These are phyloP conservation scores for Alternaria sp. DNA, from an alignment of 2,329 filamentous ascomycete genomes.

Conservation along the genomic window DNA sequence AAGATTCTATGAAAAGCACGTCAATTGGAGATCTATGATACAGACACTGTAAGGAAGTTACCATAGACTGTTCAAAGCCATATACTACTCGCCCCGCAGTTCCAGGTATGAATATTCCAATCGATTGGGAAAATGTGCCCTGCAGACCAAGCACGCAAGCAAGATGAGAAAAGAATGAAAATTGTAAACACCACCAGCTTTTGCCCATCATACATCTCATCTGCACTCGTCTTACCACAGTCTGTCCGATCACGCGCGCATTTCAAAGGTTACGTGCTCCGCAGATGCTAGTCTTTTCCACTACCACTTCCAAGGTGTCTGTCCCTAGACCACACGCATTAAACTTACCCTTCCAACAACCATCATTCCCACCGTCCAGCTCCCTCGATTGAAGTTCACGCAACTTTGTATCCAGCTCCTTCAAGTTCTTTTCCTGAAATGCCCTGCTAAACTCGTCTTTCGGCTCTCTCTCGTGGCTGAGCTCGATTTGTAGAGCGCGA, in stretches of 20 bases:
- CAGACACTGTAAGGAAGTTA: background rate
- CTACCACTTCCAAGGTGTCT: slow-evolving; percentile 33
- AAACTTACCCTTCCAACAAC: slow-evolving; percentile 36
- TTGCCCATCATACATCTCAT: background rate
- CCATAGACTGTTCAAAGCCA: background rate
- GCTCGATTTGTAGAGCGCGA: slow-evolving; percentile 31
- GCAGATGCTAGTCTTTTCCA: slow-evolving; percentile 28
- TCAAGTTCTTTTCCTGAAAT: slow-evolving; percentile 28
- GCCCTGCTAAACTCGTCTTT: slow-evolving; percentile 3
- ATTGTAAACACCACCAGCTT: background rate
- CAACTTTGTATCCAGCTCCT: slow-evolving; percentile 24
- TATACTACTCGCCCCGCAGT: background rate
- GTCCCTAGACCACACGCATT: slow-evolving; percentile 27
- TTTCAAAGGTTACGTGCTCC: slow-evolving; percentile 41
- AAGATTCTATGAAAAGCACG: background rate
- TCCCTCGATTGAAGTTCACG: slow-evolving; percentile 10
- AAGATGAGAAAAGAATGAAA: background rate
- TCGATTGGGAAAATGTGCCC: background rate
- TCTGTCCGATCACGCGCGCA: background rate
- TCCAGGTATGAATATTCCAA: background rate
- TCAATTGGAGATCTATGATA: background rate
- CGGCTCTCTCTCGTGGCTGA: slow-evolving; percentile 30
- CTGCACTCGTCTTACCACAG: background rate
- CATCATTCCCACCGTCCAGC: slow-evolving; percentile 12
- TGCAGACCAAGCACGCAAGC: background rate